Percentiles rank a stretch among this genome's conserved stretches.
Evolutionary conservation across 2,329 filamentous ascomycete species (phyloP).

Genomic region (Zymoseptoria passerinii): DNA sequence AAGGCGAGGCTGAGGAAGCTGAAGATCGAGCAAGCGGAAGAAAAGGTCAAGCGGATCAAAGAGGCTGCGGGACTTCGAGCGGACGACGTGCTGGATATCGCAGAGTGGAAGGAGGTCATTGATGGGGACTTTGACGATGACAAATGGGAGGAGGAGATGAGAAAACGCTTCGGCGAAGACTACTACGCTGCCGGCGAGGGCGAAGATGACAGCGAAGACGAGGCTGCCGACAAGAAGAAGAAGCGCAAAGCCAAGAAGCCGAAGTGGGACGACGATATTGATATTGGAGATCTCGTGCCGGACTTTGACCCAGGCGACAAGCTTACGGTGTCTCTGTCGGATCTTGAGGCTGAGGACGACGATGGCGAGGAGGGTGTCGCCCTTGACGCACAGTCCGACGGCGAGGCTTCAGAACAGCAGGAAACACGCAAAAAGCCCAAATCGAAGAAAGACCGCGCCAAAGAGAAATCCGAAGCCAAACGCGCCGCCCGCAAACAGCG

Average conservation of each 20-base stretch:
- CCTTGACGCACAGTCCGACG: conserved; percentile 21
- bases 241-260: conserved; percentile 70
- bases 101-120: conserved; percentile 77
- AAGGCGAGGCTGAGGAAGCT: conserved; percentile 76
- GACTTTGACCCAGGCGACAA: conserved; percentile 62
- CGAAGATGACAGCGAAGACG: conserved; percentile 35
- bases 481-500: conserved; percentile 72
- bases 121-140: conserved; percentile 84
- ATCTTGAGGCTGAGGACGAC: conserved; percentile 39
- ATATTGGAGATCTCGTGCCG: conserved; percentile 84
- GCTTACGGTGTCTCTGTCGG: conserved; percentile 50
- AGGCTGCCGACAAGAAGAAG: conserved; percentile 27
- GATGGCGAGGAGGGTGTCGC: conserved; percentile 38
- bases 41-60: conserved; percentile 80
- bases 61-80: conserved; percentile 74
- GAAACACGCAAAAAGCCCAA: conserved; percentile 24
- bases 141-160: conserved; percentile 87
- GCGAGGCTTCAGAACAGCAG: conserved; percentile 35
- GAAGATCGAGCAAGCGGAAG: conserved; percentile 83
- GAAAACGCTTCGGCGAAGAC: conserved; percentile 73
- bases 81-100: conserved; percentile 53
- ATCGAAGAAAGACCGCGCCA: conserved; percentile 38
- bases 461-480: conserved; percentile 49
- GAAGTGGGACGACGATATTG: conserved; percentile 93
- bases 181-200: conserved; percentile 69